These are phyloP conservation scores for Alectoria sarmentosa DNA, from an alignment of 495 filamentous ascomycete species.

Conservation along the genomic window DNA sequence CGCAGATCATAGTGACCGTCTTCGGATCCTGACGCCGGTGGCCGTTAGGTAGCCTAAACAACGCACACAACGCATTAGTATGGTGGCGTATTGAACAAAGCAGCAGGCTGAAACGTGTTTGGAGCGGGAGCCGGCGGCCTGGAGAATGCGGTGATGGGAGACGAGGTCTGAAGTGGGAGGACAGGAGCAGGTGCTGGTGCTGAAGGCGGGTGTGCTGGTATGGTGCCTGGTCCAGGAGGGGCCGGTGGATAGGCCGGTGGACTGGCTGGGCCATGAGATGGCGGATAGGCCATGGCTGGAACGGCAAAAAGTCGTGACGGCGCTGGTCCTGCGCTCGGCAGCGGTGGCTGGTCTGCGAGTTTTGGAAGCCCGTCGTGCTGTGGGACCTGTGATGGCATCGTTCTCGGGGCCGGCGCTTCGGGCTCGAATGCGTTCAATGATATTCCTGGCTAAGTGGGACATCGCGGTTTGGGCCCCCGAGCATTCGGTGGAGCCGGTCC, in stretches of 20 bases:
- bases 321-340: neutral
- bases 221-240: neutral
- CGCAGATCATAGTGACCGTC: neutral
- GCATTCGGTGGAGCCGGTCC: neutral
- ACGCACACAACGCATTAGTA: neutral
- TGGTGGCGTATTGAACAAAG: neutral
- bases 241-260: too few species aligned
- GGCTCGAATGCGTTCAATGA: neutral
- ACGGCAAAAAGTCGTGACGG: neutral
- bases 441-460: neutral
- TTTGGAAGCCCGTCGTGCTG: neutral
- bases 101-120: neutral
- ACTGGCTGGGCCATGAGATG: too few species aligned
- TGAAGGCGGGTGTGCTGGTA: neutral
- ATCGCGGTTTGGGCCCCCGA: neutral
- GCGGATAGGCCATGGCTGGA: neutral
- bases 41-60: neutral
- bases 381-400: neutral
- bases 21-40: conserved; percentile 1
- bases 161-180: neutral
- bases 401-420: neutral
- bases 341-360: neutral
- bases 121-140: neutral
- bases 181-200: neutral
- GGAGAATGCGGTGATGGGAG: neutral